These are phyloP conservation scores for Solanum bulbocastanum DNA, from an alignment of 257 asterid genomes.

Conservation along the genomic window DNA sequence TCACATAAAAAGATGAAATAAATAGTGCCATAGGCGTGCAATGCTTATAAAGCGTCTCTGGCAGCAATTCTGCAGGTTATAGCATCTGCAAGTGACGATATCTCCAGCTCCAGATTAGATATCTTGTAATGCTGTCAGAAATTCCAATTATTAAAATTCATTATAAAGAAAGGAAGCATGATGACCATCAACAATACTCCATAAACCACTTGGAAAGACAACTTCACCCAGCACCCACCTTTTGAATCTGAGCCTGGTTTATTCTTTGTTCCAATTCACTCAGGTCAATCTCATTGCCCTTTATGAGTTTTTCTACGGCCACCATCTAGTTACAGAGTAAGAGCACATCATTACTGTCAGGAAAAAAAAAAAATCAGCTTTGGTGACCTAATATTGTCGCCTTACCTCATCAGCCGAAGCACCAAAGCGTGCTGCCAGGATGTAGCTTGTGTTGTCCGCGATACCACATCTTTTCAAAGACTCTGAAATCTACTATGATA, in stretches of 20 bases:
- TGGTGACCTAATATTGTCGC: background rate
- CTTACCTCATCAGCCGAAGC: slow-evolving; percentile 74
- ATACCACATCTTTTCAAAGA: slow-evolving; percentile 88
- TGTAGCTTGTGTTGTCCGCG: slow-evolving; percentile 64
- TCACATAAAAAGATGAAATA: background rate
- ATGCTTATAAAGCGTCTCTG: slow-evolving; percentile 62
- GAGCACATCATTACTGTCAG: background rate
- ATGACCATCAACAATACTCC: background rate
- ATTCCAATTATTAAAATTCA: background rate
- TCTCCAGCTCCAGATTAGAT: slow-evolving; percentile 52
- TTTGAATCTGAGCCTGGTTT: slow-evolving; percentile 62
- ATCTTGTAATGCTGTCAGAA: slow-evolving; percentile 69
- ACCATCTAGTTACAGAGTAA: slow-evolving; percentile 27
- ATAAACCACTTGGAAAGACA: background rate
- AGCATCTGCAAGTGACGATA: slow-evolving; percentile 79
- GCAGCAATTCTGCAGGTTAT: slow-evolving; percentile 76
- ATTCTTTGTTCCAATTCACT: slow-evolving; percentile 66
- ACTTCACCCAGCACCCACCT: slow-evolving; percentile 29
- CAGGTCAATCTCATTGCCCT: slow-evolving; percentile 60
- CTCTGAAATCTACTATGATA: slow-evolving; percentile 56
- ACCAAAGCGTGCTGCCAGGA: slow-evolving; percentile 77
- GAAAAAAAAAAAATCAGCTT: background rate
- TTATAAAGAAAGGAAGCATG: background rate
- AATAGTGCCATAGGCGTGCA: background rate
- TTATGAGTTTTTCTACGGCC: slow-evolving; percentile 43